Percentiles rank a stretch among this genome's conserved stretches.
Conservation (phyloP, 1,284 basidiomycete species). For the Xerocomus nothofagi region DNA sequence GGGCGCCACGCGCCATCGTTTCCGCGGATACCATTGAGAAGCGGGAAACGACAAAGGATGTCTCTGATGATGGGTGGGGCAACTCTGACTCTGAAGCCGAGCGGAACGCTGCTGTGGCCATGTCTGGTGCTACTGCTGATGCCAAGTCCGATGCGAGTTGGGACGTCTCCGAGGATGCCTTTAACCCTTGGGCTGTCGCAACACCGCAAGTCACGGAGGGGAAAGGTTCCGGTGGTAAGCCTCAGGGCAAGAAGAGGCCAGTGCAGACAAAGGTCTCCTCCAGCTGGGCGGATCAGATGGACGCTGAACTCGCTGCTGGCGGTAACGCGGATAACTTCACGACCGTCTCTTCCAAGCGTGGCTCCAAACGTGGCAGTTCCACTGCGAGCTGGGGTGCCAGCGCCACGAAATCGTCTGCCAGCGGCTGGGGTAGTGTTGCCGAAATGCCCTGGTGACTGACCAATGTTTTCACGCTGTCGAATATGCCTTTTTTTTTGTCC, state of each 20-base stretch:
- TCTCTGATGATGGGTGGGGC: conserved; percentile 21
- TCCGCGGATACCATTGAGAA: conserved; percentile 27
- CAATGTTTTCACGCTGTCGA: background rate
- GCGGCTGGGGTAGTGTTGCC: conserved; percentile 23
- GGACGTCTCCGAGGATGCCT: conserved; percentile 19
- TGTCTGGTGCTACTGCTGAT: conserved; percentile 5
- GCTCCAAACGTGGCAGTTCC: conserved; percentile 16
- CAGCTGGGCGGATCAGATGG: conserved; percentile 34
- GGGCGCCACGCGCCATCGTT: conserved; percentile 30
- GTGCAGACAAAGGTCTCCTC: conserved; percentile 4
- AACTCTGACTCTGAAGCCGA: conserved; percentile 18
- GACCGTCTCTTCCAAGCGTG: conserved; percentile 15
- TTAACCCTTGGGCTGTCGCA: conserved; percentile 24
- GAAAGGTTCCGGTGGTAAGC: conserved; percentile 8
- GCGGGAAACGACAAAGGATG: conserved; percentile 21
- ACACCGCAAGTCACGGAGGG: conserved; percentile 9
- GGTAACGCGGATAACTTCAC: background rate
- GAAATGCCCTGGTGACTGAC: conserved; percentile 25
- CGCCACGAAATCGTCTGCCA: conserved; percentile 17
- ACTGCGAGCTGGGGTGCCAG: conserved; percentile 12
- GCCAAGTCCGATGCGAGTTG: conserved; percentile 20
- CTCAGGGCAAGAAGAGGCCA: conserved; percentile 16
- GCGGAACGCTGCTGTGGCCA: conserved; percentile 2
- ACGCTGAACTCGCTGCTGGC: conserved; percentile 16
- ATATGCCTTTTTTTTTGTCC: background rate